phyloP scores from a whole-genome alignment of 306 rosid genomes.

The Boehmeria nivea region DNA sequence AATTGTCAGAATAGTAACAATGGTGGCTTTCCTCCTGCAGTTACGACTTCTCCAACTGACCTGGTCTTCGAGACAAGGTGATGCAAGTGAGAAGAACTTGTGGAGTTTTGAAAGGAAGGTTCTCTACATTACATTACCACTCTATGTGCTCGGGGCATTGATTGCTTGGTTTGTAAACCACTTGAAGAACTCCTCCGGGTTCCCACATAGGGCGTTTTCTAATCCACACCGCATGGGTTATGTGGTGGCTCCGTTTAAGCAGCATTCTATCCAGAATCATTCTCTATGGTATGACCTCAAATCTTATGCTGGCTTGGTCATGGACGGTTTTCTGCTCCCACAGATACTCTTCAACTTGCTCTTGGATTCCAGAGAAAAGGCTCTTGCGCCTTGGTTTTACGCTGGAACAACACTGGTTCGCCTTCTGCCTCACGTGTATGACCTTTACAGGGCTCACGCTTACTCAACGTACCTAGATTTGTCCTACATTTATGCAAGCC shows the following conservation, averaged over 20 bases:
- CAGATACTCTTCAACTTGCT: slow-evolving; percentile 58
- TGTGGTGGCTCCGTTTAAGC: slow-evolving; percentile 18
- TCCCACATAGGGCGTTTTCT: slow-evolving; percentile 20
- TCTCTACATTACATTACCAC: slow-evolving; percentile 47
- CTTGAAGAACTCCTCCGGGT: slow-evolving; percentile 36
- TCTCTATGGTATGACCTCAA: slow-evolving; percentile 61
- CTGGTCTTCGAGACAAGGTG: slow-evolving; percentile 63
- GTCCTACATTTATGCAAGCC: slow-evolving; percentile 69
- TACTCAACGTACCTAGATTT: slow-evolving; percentile 50
- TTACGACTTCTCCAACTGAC: slow-evolving; percentile 69
- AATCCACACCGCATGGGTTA: slow-evolving; percentile 36
- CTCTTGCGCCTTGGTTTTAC: slow-evolving; percentile 48
- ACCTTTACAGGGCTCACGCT: slow-evolving; percentile 68
- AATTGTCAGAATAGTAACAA: slow-evolving; percentile 61
- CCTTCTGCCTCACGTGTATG: slow-evolving; percentile 82
- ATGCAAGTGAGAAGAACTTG: slow-evolving; percentile 31
- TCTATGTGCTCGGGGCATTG: slow-evolving; percentile 56
- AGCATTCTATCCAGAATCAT: slow-evolving; percentile 19
- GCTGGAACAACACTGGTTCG: slow-evolving; percentile 66
- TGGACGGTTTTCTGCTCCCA: slow-evolving; percentile 78
- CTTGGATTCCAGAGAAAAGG: slow-evolving; percentile 42
- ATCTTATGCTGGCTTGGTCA: slow-evolving; percentile 64
- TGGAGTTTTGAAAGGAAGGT: slow-evolving; percentile 69
- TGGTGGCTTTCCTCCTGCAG: slow-evolving; percentile 77
- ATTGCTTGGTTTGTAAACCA: slow-evolving; percentile 44